A percentile compares a stretch with the other conserved stretches of the same genome.
Evolutionary conservation across 352 stramenopile genomes (phyloP).

Genomic region (Pythium angustatum): DNA sequence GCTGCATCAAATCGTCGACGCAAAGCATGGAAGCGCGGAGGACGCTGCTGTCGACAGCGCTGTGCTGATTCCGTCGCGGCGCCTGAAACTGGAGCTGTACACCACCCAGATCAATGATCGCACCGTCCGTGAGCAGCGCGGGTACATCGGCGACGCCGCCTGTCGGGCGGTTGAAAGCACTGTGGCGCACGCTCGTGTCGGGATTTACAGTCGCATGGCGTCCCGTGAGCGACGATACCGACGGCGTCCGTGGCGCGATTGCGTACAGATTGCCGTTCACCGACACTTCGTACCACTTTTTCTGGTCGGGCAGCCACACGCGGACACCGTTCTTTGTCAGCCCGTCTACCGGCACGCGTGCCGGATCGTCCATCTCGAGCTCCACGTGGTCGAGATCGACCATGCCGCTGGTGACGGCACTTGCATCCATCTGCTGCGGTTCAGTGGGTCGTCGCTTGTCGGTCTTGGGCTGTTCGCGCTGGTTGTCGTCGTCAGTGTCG

Average conservation of each 20-base stretch:
- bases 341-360: constrained; percentile 56
- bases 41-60: constrained; percentile 6
- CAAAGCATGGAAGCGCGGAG: constrained; percentile 22
- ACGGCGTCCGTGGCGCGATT: constrained; percentile 49
- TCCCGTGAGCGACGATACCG: constrained; percentile 17
- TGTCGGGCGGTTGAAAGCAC: constrained; percentile 67
- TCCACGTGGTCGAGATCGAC: constrained; percentile 46
- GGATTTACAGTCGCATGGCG: constrained; percentile 12
- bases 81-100: constrained; percentile 80
- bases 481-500: constrained; percentile 5
- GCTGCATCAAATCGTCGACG: not conserved
- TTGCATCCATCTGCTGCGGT: not conserved
- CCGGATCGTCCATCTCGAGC: constrained; percentile 38
- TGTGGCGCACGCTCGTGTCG: constrained; percentile 42
- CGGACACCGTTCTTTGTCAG: constrained; percentile 84
- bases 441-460: not conserved
- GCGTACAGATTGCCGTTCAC: constrained; percentile 76
- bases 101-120: constrained; percentile 75
- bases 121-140: constrained; percentile 62
- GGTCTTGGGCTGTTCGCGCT: not conserved
- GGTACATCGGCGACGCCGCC: constrained; percentile 34
- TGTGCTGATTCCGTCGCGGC: constrained; percentile 23
- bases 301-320: constrained; percentile 70
- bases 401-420: constrained; percentile 23
- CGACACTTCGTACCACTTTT: constrained; percentile 80